Evolutionary conservation across 345 rosid genomes (phyloP), one percentile per base, ranked within the genome.

Genomic region (Eucalyptus globulus): DNA sequence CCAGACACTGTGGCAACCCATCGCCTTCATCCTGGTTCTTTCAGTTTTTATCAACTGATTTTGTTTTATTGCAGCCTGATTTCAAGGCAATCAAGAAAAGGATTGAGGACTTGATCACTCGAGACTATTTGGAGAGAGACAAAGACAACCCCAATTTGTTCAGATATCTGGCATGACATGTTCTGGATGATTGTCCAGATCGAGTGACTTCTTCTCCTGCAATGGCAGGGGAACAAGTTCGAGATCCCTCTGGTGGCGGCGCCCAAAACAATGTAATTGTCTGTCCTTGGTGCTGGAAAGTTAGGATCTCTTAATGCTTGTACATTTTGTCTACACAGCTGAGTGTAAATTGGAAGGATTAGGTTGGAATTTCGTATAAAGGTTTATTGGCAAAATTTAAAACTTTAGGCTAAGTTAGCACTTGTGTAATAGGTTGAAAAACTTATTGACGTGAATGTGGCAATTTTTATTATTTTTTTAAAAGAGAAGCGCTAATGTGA

Each of bases 61-160:
- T 81, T 62, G 62, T 47, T 43, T 54, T 45, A 67, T 4, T 91
- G 95, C 97, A 98, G 99, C 99, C 99, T 81, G 99, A 98, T 92
- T 93, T 96, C 21, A 98, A 96, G 93, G 97, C 97, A 13, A 98
- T 98, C 65, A 97, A 98, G 95, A 98, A 98, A 90, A 92, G 99
- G 87, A 97, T 97, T 88, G 99, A 98, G 93, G 99, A 98, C 91
- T 92, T 98, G 62, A 98, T 98, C 51, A 93, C 98, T 1, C 92
- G 96, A 54, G 99, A 98, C 87, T 98, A 98, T 87, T 90, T 98
- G 93, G 99, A 98, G 91, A 96, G 99, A 89, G 99, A 97, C 92
- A 93, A 94, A 88, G 98, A 96, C 81, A 96, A 94, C 60, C 93
- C 93, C 13, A 96, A 93, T 91, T 45, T 91, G 91, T 97, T 93